A percentile compares a stretch with the other conserved stretches of the same genome.
Conservation (phyloP, 2,329 filamentous ascomycete genomes). For the Elsinoe batatas region DNA sequence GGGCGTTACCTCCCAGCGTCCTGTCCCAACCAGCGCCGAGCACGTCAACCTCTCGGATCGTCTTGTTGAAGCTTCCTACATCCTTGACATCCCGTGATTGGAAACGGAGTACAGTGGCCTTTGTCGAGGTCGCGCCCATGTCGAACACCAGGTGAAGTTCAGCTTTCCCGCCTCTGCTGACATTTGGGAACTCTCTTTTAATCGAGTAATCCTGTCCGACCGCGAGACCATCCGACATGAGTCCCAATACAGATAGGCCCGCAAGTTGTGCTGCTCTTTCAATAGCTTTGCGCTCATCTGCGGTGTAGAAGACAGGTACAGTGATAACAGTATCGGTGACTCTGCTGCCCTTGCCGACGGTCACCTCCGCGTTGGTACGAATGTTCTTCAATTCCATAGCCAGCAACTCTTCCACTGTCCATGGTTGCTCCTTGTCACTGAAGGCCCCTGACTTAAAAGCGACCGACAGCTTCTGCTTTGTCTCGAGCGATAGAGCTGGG, state of each 20-base stretch:
- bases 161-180: conserved; percentile 72
- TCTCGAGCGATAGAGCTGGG: conserved; percentile 63
- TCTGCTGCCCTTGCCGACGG: conserved; percentile 64
- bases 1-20: conserved; percentile 76
- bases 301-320: conserved; percentile 79
- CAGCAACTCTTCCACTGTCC: conserved; percentile 81
- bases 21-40: conserved; percentile 81
- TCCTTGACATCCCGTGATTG: conserved; percentile 86
- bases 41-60: conserved; percentile 86
- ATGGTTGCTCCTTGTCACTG: conserved; percentile 54
- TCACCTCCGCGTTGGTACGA: conserved; percentile 71
- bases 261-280: conserved; percentile 78
- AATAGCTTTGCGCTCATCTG: conserved; percentile 79
- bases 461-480: conserved; percentile 54
- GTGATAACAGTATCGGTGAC: conserved; percentile 82
- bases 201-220: conserved; percentile 95
- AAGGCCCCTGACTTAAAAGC: conserved; percentile 72
- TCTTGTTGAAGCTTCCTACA: conserved; percentile 88
- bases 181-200: conserved; percentile 73
- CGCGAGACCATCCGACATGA: conserved; percentile 82
- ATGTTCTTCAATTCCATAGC: conserved; percentile 95
- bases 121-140: conserved; percentile 93
- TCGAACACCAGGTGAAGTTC: conserved; percentile 93
- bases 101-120: conserved; percentile 80
- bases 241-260: conserved; percentile 71